These are phyloP conservation scores for Diaporthe caulivora DNA, from an alignment of 2,329 filamentous ascomycete genomes.

Conservation along the genomic window DNA sequence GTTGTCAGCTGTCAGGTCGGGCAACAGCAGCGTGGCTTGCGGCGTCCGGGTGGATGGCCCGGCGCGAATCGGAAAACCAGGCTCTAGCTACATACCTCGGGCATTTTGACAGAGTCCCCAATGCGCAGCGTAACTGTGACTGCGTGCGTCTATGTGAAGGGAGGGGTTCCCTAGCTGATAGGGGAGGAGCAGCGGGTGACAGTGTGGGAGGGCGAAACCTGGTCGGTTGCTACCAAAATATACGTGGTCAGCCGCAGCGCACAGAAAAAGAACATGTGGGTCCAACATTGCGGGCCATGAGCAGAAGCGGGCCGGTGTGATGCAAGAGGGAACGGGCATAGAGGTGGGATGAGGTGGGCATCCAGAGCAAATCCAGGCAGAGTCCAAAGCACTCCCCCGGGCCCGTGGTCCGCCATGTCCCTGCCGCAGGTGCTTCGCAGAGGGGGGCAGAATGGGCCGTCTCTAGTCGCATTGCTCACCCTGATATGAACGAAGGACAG, in stretches of 20 bases:
- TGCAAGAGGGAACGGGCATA: conserved; percentile 39
- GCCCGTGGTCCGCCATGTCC: neutral
- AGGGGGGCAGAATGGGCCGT: neutral
- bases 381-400: neutral
- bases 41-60: neutral
- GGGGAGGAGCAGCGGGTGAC: conserved; percentile 29
- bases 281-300: conserved; percentile 36
- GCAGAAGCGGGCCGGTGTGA: conserved; percentile 40
- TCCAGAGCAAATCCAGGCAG: conserved; percentile 18
- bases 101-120: conserved; percentile 36
- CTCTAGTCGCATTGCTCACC: conserved; percentile 1
- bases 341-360: conserved; percentile 20
- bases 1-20: conserved; percentile 16
- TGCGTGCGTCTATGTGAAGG: conserved; percentile 22
- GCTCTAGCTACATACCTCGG: conserved; percentile 35
- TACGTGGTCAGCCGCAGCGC: conserved; percentile 38
- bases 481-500: neutral
- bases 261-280: conserved; percentile 40
- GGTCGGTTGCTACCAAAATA: conserved; percentile 38
- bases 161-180: conserved; percentile 32
- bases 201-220: conserved; percentile 30
- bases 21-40: conserved; percentile 12
- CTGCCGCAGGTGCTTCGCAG: neutral
- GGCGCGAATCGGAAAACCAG: neutral
- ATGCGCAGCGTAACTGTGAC: conserved; percentile 30